Evolutionary conservation across 2,329 filamentous ascomycete species (phyloP), one percentile per base, ranked within the genome.

Genomic region (Sporothrix variecibatus): DNA sequence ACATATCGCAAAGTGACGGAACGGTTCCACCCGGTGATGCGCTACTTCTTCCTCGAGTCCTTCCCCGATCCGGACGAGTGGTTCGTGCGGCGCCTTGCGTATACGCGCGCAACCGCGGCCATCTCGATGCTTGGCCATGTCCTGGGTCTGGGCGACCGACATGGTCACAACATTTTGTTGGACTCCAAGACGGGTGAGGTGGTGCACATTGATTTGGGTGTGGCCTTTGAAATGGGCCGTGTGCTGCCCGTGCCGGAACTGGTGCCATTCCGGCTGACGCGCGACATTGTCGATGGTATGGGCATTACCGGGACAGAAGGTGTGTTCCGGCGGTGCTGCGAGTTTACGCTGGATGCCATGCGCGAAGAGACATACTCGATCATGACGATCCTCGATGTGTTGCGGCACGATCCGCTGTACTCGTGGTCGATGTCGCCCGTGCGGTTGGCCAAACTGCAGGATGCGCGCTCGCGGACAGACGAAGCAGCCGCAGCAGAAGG

Each of bases 331-430:
- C 90, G 97, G n/a, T 98, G 95, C 83, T 99, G 96, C 82, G 97
- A 99, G 81, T 98, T 98, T 81, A 98, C 95, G 0, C 89, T 99
- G 43, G 94, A 98, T 76, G 95, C 97, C 1, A 86, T 99, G 49
- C 91, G 96, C n/a, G 93, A 97, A 79, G 96, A 99, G 81, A 93
- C 93, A 15, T 97, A 97, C 81, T 95, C 93, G 62, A 99, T 99
- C 84, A 98, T 98, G 95, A 98, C 96, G 0, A 94, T 99, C 72
- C 89, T 99, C 26, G 97, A 99, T 80, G 97, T 99, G 28, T 85
- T 99, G 75, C 92, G 97, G n/a, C 98, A 98, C 82, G 96, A 99
- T 86, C 97, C 96, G 0, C 85, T 99, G 75, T 97, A 98, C 82
- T 96, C 91, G 75, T 99, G 96, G 96, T 95, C 94, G 49, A 91